phyloP scores from a whole-genome alignment of 805 yeast genomes.

The Brettanomyces anomalus region DNA sequence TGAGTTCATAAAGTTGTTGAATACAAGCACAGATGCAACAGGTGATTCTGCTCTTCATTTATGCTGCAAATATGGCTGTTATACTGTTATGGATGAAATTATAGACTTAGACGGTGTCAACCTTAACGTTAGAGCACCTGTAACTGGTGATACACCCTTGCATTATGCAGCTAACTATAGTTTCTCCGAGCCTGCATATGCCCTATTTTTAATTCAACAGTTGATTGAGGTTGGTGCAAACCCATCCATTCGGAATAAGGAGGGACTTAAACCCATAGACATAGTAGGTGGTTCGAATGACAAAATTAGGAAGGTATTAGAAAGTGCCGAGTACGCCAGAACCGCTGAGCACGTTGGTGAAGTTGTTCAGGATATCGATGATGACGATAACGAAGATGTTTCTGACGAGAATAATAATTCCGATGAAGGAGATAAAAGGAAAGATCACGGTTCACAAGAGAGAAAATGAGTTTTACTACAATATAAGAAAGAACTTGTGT shows the following conservation, averaged over 20 bases:
- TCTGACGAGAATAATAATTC: neutral
- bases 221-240: slow-evolving; percentile 89
- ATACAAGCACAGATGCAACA: slow-evolving; percentile 62
- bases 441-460: too few relatives aligned
- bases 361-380: slow-evolving; percentile 30
- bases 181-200: slow-evolving; percentile 76
- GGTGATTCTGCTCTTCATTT: slow-evolving; percentile 79
- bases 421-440: neutral
- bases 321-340: slow-evolving; percentile 77
- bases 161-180: slow-evolving; percentile 79
- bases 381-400: slow-evolving; percentile 17
- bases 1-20: slow-evolving; percentile 43
- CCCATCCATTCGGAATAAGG: slow-evolving; percentile 50
- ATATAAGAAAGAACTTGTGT: too few relatives aligned
- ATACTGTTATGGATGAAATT: slow-evolving; percentile 74
- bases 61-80: slow-evolving; percentile 73
- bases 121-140: slow-evolving; percentile 66
- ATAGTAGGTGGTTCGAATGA: slow-evolving; percentile 44
- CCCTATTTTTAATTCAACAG: slow-evolving; percentile 66
- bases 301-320: slow-evolving; percentile 52
- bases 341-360: slow-evolving; percentile 29
- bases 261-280: slow-evolving; percentile 69
- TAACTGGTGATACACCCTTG: slow-evolving; percentile 81
- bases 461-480: too few relatives aligned
- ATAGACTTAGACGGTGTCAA: slow-evolving; percentile 88